A percentile compares a stretch with the other conserved stretches of the same genome.
These are phyloP conservation scores for Discostella stelligeroides DNA, from an alignment of 108 stramenopile species.

Conservation along the genomic window DNA sequence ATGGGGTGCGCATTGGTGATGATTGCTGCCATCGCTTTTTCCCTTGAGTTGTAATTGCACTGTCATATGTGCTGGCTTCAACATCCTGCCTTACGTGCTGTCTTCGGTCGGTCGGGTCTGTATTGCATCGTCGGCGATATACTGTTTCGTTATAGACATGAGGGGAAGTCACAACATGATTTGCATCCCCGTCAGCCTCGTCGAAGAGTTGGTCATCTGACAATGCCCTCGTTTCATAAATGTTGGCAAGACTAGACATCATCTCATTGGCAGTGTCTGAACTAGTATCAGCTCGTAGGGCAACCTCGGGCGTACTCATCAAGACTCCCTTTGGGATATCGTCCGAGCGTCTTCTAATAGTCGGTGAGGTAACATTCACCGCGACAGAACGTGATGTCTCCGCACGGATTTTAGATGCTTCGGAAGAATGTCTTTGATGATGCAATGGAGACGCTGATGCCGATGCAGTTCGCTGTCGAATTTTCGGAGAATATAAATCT, in stretches of 20 bases:
- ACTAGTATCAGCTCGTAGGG: neutral
- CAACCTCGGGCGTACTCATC: neutral
- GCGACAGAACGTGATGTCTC: no score
- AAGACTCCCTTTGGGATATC: neutral
- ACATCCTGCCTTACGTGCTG: neutral
- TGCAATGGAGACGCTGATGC: no score
- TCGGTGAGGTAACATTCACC: no score
- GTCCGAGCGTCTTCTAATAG: neutral
- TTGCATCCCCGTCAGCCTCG: neutral
- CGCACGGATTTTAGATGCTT: no score
- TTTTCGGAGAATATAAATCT: neutral
- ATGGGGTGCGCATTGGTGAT: no score
- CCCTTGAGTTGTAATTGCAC: neutral
- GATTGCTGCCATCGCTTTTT: conserved; percentile 5
- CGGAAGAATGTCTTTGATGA: no score
- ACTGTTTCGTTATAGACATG: neutral
- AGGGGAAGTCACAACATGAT: conserved; percentile 3
- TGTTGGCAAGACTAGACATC: conserved; percentile 13
- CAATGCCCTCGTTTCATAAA: conserved; percentile 8
- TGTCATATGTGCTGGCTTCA: neutral
- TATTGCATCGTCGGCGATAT: conserved; percentile 40
- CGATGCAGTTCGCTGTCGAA: no score
- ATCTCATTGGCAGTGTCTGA: neutral
- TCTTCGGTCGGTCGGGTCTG: conserved; percentile 19
- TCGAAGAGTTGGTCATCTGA: conserved; percentile 1